phyloP scores from a whole-genome alignment of 2,329 filamentous ascomycete species.

The Emmonsiellopsis sp. region DNA sequence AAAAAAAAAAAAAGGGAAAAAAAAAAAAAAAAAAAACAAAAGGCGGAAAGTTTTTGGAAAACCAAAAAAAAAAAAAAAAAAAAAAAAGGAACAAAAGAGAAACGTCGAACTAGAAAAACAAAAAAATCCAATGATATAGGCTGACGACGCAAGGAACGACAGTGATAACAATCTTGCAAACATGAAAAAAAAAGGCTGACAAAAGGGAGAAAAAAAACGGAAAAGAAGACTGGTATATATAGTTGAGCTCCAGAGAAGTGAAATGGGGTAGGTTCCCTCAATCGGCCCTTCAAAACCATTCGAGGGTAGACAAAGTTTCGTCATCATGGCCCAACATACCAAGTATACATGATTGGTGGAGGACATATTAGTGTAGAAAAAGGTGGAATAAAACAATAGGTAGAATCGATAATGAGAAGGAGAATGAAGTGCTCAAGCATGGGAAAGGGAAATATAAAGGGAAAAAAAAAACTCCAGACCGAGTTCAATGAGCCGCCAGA shows the following conservation, averaged over 20 bases:
- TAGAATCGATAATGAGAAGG: conserved; percentile 1
- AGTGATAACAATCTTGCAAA: conserved; percentile 11
- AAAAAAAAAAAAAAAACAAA: too few relatives aligned
- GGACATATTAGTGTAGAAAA: conserved; percentile 1
- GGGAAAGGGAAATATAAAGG: not conserved
- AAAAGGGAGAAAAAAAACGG: not conserved
- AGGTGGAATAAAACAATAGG: conserved; percentile 3
- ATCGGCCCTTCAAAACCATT: not conserved
- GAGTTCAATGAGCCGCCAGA: conserved; percentile 6
- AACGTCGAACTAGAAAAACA: not conserved
- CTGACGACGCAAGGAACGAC: not conserved
- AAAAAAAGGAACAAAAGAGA: conserved; percentile 13
- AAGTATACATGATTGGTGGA: conserved; percentile 7
- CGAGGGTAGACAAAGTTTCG: not conserved
- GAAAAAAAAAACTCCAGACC: conserved; percentile 5
- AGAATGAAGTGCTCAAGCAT: not conserved
- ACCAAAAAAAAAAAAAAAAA: conserved; percentile 12
- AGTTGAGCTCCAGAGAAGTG: not conserved
- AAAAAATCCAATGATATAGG: too few relatives aligned
- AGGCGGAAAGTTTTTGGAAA: too few relatives aligned
- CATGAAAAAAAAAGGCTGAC: not conserved
- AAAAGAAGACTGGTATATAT: conserved; percentile 1
- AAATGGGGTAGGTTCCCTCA: not conserved
- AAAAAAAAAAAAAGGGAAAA: conserved; percentile 11
- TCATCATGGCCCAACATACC: conserved; percentile 8